A percentile compares a stretch with the other conserved stretches of the same genome.
Conservation (phyloP, 2,329 filamentous ascomycete species). For the Pseudogymnoascus sp. region DNA sequence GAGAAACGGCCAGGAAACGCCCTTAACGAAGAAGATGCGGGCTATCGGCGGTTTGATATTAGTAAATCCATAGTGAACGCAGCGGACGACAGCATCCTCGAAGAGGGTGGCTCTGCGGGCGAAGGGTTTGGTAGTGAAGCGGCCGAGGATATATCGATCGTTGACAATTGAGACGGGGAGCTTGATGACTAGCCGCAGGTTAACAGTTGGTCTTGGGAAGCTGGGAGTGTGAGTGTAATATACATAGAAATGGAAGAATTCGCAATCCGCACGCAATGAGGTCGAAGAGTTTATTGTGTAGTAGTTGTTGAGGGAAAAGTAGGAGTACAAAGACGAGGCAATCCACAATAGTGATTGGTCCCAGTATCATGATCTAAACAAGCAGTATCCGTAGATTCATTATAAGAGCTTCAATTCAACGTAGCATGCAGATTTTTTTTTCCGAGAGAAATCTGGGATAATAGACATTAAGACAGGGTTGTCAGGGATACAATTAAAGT, state of each 20-base stretch:
- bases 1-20: slow-evolving; percentile 64
- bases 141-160: slow-evolving; percentile 45
- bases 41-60: slow-evolving; percentile 60
- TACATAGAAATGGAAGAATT: slow-evolving; percentile 63
- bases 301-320: slow-evolving; percentile 61
- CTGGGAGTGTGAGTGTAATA: slow-evolving; percentile 15
- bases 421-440: too few relatives aligned
- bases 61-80: slow-evolving; percentile 69
- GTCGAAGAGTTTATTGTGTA: slow-evolving; percentile 54
- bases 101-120: slow-evolving; percentile 62
- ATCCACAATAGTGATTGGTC: slow-evolving; percentile 66
- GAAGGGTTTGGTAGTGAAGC: slow-evolving; percentile 47
- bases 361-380: slow-evolving; percentile 54
- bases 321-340: slow-evolving; percentile 64
- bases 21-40: slow-evolving; percentile 68
- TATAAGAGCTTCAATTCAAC: not conserved
- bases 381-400: not conserved
- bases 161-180: slow-evolving; percentile 50
- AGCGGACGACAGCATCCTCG: slow-evolving; percentile 68
- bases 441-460: not conserved
- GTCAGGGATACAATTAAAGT: too few relatives aligned
- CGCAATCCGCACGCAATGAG: slow-evolving; percentile 49
- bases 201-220: not conserved
- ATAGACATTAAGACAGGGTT: not conserved
- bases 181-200: slow-evolving; percentile 38